These are phyloP conservation scores for Elongisporangium anandrum DNA, from an alignment of 352 stramenopile genomes.

Conservation along the genomic window DNA sequence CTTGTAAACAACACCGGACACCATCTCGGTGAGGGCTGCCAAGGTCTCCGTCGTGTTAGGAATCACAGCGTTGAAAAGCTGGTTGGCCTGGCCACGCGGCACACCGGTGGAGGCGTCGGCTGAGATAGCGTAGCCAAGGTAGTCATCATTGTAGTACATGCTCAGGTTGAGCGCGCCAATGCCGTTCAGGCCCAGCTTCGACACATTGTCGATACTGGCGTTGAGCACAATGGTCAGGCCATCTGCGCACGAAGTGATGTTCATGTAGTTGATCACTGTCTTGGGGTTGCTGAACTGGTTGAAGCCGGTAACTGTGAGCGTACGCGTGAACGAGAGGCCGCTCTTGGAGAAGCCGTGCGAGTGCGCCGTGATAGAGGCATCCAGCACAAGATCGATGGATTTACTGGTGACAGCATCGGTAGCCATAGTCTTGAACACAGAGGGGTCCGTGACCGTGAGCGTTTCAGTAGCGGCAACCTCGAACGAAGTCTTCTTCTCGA, in stretches of 20 bases:
- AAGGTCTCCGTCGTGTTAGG: slow-evolving; percentile 16
- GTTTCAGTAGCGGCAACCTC: slow-evolving; percentile 41
- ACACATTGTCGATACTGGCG: slow-evolving; percentile 47
- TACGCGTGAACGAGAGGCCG: slow-evolving; percentile 43
- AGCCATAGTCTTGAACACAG: slow-evolving; percentile 41
- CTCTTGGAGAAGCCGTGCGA: slow-evolving; percentile 41
- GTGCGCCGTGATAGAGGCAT: slow-evolving; percentile 35
- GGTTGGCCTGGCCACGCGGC: slow-evolving; percentile 39
- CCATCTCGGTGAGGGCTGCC: slow-evolving; percentile 30
- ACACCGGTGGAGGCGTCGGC: slow-evolving; percentile 32
- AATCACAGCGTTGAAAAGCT: slow-evolving; percentile 48
- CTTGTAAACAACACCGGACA: slow-evolving; percentile 24
- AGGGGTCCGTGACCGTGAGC: slow-evolving; percentile 29
- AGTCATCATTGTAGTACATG: slow-evolving; percentile 56
- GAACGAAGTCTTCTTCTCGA: slow-evolving; percentile 39
- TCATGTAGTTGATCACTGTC: slow-evolving; percentile 52
- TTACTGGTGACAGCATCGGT: slow-evolving; percentile 26
- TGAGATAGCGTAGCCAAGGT: slow-evolving; percentile 59
- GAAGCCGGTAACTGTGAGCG: slow-evolving; percentile 39
- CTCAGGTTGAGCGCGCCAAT: slow-evolving; percentile 67
- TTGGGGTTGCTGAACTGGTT: slow-evolving; percentile 48
- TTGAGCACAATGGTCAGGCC: slow-evolving; percentile 54
- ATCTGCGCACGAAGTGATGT: slow-evolving; percentile 33
- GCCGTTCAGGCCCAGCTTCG: slow-evolving; percentile 43
- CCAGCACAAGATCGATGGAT: slow-evolving; percentile 30